Evolutionary conservation across 2,329 filamentous ascomycete genomes (phyloP).

Genomic region (Talaromyces funiculosus): DNA sequence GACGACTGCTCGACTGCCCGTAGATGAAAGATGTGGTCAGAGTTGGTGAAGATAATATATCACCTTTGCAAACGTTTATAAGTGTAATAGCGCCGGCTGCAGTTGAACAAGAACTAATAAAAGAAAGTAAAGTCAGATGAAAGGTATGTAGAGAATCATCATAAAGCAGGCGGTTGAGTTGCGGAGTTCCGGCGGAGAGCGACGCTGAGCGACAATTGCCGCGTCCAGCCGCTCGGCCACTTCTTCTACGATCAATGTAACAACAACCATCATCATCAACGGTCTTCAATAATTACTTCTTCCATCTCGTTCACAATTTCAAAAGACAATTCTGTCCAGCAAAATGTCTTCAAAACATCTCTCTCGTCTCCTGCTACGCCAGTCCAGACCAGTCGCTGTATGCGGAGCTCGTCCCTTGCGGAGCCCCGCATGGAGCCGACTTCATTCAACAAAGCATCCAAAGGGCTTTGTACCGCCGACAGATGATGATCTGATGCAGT

Average conservation of each 20-base stretch:
- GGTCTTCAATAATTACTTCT: not conserved
- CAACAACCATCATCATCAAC: not conserved
- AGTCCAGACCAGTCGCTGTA: not conserved
- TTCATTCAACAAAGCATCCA: constrained; percentile 52
- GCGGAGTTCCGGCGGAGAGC: constrained; percentile 21
- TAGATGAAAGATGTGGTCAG: not conserved
- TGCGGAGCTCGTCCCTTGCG: constrained; percentile 8
- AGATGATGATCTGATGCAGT: constrained; percentile 67
- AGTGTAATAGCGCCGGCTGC: not conserved
- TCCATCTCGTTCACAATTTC: not conserved
- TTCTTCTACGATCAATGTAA: constrained; percentile 5
- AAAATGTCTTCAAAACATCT: constrained; percentile 30
- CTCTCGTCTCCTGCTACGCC: constrained; percentile 28
- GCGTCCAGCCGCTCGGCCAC: constrained; percentile 36
- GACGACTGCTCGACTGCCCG: constrained; percentile 8
- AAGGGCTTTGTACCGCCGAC: constrained; percentile 61
- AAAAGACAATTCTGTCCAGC: not conserved
- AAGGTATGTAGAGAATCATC: not conserved
- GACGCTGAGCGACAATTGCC: constrained; percentile 43
- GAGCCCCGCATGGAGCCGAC: constrained; percentile 8
- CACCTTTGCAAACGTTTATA: not conserved
- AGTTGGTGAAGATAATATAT: not conserved
- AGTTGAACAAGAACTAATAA: constrained; percentile 8
- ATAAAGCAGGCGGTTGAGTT: not conserved
- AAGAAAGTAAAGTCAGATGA: not conserved